Conservation (phyloP, 1,284 basidiomycete species). For the Wallemia hederae region DNA sequence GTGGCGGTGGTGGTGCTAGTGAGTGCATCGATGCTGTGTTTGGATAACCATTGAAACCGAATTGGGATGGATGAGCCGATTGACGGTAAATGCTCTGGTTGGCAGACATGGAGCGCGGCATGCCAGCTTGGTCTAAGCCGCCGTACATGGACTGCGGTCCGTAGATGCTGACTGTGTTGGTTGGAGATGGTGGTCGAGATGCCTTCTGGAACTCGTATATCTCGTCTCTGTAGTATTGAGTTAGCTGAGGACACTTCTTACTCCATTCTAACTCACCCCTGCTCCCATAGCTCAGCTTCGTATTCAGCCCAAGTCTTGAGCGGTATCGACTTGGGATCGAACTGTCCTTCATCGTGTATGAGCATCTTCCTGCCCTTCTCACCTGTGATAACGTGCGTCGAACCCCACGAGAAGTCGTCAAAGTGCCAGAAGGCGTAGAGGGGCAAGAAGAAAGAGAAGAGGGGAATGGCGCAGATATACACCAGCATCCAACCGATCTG, state of each 20-base stretch:
- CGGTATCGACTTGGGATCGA: slow-evolving; percentile 69
- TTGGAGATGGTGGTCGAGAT: slow-evolving; percentile 32
- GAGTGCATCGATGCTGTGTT: not conserved
- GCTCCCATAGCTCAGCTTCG: slow-evolving; percentile 88
- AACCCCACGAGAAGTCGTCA: slow-evolving; percentile 98
- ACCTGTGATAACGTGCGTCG: slow-evolving; percentile 70
- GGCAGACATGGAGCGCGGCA: slow-evolving; percentile 24
- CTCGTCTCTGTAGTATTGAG: slow-evolving; percentile 36
- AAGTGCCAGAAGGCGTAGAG: slow-evolving; percentile 96
- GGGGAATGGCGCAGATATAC: slow-evolving; percentile 72
- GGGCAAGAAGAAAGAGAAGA: slow-evolving; percentile 73
- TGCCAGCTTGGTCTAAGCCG: not conserved
- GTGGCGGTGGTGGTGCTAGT: not conserved
- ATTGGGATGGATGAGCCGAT: slow-evolving; percentile 11
- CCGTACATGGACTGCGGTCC: slow-evolving; percentile 57
- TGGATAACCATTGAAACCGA: not conserved
- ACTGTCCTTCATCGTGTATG: slow-evolving; percentile 89
- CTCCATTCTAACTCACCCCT: slow-evolving; percentile 36
- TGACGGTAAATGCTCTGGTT: slow-evolving; percentile 34
- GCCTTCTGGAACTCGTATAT: slow-evolving; percentile 22
- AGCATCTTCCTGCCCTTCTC: slow-evolving; percentile 85
- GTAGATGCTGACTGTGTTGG: slow-evolving; percentile 34
- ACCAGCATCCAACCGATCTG: slow-evolving; percentile 95
- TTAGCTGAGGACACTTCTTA: slow-evolving; percentile 46
- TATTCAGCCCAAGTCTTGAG: slow-evolving; percentile 92